Base-by-base conservation (phyloP, 2,329 filamentous ascomycete species). In the Juglanconis juglandina region DNA sequence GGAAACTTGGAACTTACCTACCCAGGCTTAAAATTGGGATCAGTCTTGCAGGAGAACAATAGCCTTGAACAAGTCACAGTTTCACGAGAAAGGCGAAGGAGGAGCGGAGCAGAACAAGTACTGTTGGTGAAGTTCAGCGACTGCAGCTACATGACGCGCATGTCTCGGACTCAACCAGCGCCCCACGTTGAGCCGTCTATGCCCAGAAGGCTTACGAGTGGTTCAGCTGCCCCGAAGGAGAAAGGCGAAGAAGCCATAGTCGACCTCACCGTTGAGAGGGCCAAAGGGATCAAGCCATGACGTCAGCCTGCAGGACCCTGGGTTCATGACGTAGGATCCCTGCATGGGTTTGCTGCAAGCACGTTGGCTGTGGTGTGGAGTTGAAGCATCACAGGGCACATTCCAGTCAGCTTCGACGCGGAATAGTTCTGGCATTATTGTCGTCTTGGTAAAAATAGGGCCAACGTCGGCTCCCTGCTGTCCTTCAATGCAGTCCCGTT, bases 111-210 rank as follows among this genome's bases (percentile, higher is more conserved):
- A 39, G 33, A 5, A 5, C 10, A 53, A 34, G 37, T 17, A 10
- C 32, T 5, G 0, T 42, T 44, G 41, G 13, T 34, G 30, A 33
- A 32, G 30, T 46, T n/a, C 24, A 24, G 24, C 24, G 24, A 24
- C 32, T 46, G 30, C 30, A 35, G 24, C 14, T 46, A 44, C 41
- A 54, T 44, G 53, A 53, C 53, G 51, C 24, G 17, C n/a, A n/a
- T 61, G 59, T 61, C 59, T 61, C 58, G 42, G 50, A 58, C 34
- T n/a, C n/a, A 30, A n/a, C 41, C 13, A n/a, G 32, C 33, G 44
- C 44, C 44, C 44, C 53, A 48, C 53, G 17, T 39, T 17, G 33
- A 34, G 44, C 53, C 17, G 32, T 49, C 44, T 9, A 33, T 42
- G 11, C 39, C 46, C 35, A 37, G 24, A 56, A 39, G 35, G 52